Percentiles rank a stretch among this genome's conserved stretches.
Evolutionary conservation across 2,329 filamentous ascomycete genomes (phyloP).

Genomic region (Juglanconis juglandina): DNA sequence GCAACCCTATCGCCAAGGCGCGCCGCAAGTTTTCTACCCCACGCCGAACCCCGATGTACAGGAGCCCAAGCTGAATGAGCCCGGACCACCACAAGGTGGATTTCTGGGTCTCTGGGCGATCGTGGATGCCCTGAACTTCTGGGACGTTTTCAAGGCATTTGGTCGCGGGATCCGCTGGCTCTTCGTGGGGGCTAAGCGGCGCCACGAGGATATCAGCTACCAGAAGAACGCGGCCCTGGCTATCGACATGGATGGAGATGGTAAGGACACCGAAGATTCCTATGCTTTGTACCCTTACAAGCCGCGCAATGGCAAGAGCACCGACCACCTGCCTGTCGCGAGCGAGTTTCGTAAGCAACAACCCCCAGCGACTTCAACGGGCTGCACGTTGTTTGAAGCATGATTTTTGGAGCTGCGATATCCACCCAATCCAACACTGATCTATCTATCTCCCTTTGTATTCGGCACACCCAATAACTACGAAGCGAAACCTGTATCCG

Average conservation of each 20-base stretch:
- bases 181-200: constrained; percentile 65
- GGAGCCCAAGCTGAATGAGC: constrained; percentile 40
- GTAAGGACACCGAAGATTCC: constrained; percentile 37
- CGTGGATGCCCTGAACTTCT: constrained; percentile 70
- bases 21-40: constrained; percentile 46
- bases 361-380: constrained; percentile 13
- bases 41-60: constrained; percentile 39
- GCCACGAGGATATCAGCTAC: constrained; percentile 53
- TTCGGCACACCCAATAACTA: not conserved
- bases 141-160: constrained; percentile 79
- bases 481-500: not conserved
- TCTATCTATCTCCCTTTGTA: not conserved
- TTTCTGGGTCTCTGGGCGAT: constrained; percentile 63
- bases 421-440: too few relatives aligned
- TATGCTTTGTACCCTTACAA: constrained; percentile 16
- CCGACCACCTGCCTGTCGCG: constrained; percentile 38
- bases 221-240: constrained; percentile 31
- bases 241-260: constrained; percentile 20
- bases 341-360: constrained; percentile 31
- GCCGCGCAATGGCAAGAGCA: constrained; percentile 33
- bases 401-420: constrained; percentile 6
- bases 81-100: constrained; percentile 58
- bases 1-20: constrained; percentile 58
- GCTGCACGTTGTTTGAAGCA: constrained; percentile 12
- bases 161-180: constrained; percentile 78